Evolutionary conservation across 2,329 filamentous ascomycete genomes (phyloP).

Genomic region (Nakataea oryzae): DNA sequence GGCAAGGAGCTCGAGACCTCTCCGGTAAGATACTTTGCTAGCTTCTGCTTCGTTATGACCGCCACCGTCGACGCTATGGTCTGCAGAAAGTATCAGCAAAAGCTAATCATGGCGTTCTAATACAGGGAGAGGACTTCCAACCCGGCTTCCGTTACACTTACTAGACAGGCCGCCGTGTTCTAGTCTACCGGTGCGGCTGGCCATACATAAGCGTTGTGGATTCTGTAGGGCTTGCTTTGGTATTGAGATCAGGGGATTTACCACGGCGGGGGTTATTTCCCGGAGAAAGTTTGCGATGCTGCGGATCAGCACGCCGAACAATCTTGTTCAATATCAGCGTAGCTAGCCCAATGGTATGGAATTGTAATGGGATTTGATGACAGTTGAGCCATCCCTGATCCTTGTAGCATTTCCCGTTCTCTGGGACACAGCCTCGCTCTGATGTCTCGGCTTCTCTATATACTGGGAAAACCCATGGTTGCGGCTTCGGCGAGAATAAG

Average conservation of each 20-base stretch:
- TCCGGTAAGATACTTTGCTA: conserved; percentile 27
- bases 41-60: neutral
- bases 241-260: neutral
- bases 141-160: conserved; percentile 30
- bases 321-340: neutral
- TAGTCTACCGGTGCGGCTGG: neutral
- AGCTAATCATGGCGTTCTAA: neutral
- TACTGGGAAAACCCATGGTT: no score
- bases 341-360: neutral
- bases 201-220: neutral
- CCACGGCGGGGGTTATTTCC: no score
- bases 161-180: conserved; percentile 9
- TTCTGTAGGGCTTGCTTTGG: neutral
- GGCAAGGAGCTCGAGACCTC: conserved; percentile 39
- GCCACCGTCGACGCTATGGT: neutral
- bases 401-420: neutral
- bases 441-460: no score
- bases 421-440: no score
- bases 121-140: conserved; percentile 22
- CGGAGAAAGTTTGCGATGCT: neutral
- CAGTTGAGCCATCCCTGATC: no score
- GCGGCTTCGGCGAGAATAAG: no score
- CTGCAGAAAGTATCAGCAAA: neutral
- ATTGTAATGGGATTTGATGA: neutral
- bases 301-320: neutral